Conservation (phyloP, 257 asterid species). For the Ehretia macrophylla region DNA sequence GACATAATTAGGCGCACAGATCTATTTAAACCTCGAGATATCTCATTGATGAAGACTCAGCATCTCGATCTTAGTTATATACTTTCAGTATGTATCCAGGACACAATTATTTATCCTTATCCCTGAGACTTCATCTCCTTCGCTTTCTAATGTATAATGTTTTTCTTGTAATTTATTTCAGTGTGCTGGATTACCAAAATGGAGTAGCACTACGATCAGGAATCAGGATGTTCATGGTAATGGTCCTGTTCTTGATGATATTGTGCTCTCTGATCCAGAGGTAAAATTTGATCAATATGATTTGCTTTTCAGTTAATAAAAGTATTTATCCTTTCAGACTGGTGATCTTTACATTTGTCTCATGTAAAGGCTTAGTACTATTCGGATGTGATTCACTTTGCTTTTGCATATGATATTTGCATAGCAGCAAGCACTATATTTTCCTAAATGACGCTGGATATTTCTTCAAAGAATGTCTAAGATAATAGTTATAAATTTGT, state of each 20-base stretch:
- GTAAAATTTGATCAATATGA: conserved; percentile 24
- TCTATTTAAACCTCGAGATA: conserved; percentile 70
- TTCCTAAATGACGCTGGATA: not conserved
- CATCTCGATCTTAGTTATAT: conserved; percentile 82
- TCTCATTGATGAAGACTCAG: conserved; percentile 89
- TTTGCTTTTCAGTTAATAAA: not conserved
- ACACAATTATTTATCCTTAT: not conserved
- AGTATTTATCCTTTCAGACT: not conserved
- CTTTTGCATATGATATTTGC: not conserved
- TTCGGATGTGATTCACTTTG: not conserved
- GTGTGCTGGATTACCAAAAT: conserved; percentile 82
- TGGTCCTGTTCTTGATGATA: conserved; percentile 93
- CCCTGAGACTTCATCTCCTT: conserved; percentile 1
- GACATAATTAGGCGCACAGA: conserved; percentile 90
- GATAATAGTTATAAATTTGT: too few species aligned
- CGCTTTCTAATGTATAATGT: conserved; percentile 8
- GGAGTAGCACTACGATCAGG: conserved; percentile 88
- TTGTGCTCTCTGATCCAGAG: conserved; percentile 73
- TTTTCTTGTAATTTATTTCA: conserved; percentile 20
- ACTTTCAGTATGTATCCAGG: conserved; percentile 59
- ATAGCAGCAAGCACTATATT: not conserved
- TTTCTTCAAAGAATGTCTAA: not conserved
- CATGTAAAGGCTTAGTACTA: not conserved
- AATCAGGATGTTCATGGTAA: conserved; percentile 88
- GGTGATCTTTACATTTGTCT: not conserved